Conservation (phyloP, 164 flowering plant species). For the Tinospora cordifolia region DNA sequence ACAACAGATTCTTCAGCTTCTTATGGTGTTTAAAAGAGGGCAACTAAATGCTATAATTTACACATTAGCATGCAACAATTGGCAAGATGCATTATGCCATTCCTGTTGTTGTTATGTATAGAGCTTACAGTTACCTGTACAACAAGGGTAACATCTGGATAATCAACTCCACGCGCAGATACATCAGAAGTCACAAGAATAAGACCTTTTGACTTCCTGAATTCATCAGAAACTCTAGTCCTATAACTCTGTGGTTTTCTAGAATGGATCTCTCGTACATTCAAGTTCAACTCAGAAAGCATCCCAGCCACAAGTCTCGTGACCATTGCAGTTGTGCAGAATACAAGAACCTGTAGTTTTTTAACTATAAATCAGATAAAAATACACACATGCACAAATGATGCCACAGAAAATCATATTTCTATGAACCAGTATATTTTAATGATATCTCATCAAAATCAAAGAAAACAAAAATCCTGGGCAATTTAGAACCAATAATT, state of each 20-base stretch:
- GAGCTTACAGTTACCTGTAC: slow-evolving; percentile 53
- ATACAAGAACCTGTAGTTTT: slow-evolving; percentile 70
- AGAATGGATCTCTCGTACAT: slow-evolving; percentile 94
- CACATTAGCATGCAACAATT: background rate
- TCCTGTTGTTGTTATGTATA: background rate
- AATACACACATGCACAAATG: background rate
- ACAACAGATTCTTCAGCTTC: no score
- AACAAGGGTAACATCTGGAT: slow-evolving; percentile 97
- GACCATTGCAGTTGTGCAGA: slow-evolving; percentile 97
- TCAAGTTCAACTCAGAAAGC: slow-evolving; percentile 72
- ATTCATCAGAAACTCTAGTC: slow-evolving; percentile 89
- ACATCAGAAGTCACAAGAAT: slow-evolving; percentile 99
- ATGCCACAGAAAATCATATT: background rate
- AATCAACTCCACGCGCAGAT: slow-evolving; percentile 99
- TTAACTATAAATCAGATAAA: slow-evolving; percentile 7
- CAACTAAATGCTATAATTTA: background rate
- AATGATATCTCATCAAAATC: no score
- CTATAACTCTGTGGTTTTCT: slow-evolving; percentile 92
- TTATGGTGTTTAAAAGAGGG: no score
- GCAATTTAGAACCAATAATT: no score
- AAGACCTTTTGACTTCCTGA: slow-evolving; percentile 90
- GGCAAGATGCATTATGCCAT: background rate
- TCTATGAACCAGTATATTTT: background rate
- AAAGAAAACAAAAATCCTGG: no score
- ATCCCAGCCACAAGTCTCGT: slow-evolving; percentile 74